Percentiles rank a stretch among this genome's conserved stretches.
These are phyloP conservation scores for Neophaeococcomyces mojaviensis DNA, from an alignment of 2,329 filamentous ascomycete genomes.

Conservation along the genomic window DNA sequence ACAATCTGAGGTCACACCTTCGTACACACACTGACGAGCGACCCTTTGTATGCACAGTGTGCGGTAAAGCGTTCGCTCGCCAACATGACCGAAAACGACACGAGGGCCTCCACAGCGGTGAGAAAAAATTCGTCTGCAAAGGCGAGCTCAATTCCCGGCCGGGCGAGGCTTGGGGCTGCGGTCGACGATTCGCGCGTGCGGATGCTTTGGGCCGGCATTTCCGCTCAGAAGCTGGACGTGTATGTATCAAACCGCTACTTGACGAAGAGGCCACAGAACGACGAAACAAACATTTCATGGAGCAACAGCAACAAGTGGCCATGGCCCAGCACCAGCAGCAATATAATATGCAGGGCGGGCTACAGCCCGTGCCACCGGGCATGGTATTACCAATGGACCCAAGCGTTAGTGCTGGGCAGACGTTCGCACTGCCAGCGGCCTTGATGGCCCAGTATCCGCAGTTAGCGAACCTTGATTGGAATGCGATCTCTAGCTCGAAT, in stretches of 20 bases:
- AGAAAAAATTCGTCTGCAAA: constrained; percentile 98
- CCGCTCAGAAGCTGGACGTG: constrained; percentile 84
- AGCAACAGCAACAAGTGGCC: constrained; percentile 52
- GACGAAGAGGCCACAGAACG: constrained; percentile 87
- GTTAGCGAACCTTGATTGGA: constrained; percentile 84
- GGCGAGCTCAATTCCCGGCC: constrained; percentile 66
- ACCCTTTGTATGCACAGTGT: constrained; percentile 94
- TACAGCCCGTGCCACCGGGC: constrained; percentile 49
- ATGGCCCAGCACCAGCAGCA: constrained; percentile 52
- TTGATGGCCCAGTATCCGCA: constrained; percentile 88
- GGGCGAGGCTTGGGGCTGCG: constrained; percentile 83
- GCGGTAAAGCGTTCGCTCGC: constrained; percentile 91
- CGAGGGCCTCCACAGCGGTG: constrained; percentile 89
- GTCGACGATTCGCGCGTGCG: constrained; percentile 84
- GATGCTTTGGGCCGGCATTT: constrained; percentile 94
- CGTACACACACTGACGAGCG: constrained; percentile 96
- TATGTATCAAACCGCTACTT: constrained; percentile 94
- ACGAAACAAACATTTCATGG: constrained; percentile 66
- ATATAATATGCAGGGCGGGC: constrained; percentile 43
- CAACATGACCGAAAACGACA: constrained; percentile 97
- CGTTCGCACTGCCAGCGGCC: constrained; percentile 73
- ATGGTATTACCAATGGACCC: constrained; percentile 55
- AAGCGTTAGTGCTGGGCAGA: constrained; percentile 47
- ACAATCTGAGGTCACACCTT: constrained; percentile 90
- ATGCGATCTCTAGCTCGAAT: constrained; percentile 54